phyloP scores from a whole-genome alignment of 2,329 filamentous ascomycete species.

The Dactylellina parvicollis region DNA sequence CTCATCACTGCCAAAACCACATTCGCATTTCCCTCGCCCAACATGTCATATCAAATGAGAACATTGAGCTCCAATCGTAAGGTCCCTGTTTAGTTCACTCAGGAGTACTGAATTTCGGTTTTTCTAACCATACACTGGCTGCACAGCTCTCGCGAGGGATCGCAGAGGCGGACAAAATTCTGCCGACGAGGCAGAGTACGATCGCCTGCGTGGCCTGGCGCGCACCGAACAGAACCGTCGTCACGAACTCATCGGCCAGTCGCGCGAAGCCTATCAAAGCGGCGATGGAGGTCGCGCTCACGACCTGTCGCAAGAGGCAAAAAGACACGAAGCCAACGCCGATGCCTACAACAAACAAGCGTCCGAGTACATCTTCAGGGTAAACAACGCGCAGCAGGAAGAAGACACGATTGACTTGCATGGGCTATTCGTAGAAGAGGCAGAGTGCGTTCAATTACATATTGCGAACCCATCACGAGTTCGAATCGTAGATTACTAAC shows the following conservation, averaged over 20 bases:
- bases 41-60: slow-evolving; percentile 52
- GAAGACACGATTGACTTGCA: slow-evolving; percentile 92
- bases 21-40: slow-evolving; percentile 21
- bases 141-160: slow-evolving; percentile 43
- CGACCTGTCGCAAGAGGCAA: slow-evolving; percentile 83
- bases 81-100: neutral
- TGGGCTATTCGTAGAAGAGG: slow-evolving; percentile 93
- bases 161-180: slow-evolving; percentile 69
- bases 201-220: slow-evolving; percentile 84
- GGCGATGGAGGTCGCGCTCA: slow-evolving; percentile 88
- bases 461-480: too few species aligned
- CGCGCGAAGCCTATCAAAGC: slow-evolving; percentile 80
- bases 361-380: slow-evolving; percentile 91
- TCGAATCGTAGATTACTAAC: neutral
- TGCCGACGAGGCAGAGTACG: slow-evolving; percentile 85
- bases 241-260: slow-evolving; percentile 78
- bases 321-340: slow-evolving; percentile 83
- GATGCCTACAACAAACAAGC: slow-evolving; percentile 91
- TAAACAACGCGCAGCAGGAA: slow-evolving; percentile 82
- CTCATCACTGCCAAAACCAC: too few species aligned
- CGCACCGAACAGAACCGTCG: slow-evolving; percentile 82
- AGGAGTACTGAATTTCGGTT: neutral
- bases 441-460: slow-evolving; percentile 68
- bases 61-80: slow-evolving; percentile 50
- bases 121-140: slow-evolving; percentile 16